Evolutionary conservation across 2,329 filamentous ascomycete species (phyloP), one percentile per base, ranked within the genome.

Genomic region (Microdochium paspali): DNA sequence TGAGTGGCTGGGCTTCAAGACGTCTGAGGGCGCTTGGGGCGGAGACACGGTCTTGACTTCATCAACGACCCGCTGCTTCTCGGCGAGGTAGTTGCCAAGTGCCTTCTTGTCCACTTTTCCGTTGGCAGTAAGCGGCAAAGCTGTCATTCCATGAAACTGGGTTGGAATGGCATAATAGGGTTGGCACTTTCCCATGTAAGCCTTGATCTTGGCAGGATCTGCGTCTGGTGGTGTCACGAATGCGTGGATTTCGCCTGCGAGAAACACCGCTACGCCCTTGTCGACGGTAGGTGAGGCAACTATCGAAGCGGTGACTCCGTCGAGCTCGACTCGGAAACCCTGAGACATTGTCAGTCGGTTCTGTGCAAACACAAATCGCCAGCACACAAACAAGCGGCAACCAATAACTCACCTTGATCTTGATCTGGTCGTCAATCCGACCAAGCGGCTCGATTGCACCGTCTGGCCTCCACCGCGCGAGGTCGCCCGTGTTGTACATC

Each of bases 401-500:
- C n/a, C n/a, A 44, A 35, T 26, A 23, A 20, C 54, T 45, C 58
- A 71, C 70, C 62, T 79, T 78, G 56, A 82, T 70, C 60, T 82
- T 82, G 50, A 82, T 73, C 56, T 82, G 79, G 50, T 81, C 77
- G 53, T 82, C 79, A n/a, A 67, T 67, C 30, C 78, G 71, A 3
- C 79, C 77, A 28, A 79, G 68, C 21, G 74, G 76, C 40, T 77
- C 68, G 31, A 82, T 64, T 24, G 67, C 69, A 10, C 79, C 77
- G 53, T 78, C 71, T 2, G 65, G 56, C 31, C 67, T 66, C 77
- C 77, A 81, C 12, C 67, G 66, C 18, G 73, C 76, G 21, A 82
- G 66, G 53, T 82, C 79, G 6, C 78, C 79, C 2, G 79, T 82
- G 54, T 78, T 77, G 61, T 78, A 82, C 72, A 81, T 80, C 53